Conservation (phyloP, 2,329 filamentous ascomycete genomes). For the Phoma sp. region DNA sequence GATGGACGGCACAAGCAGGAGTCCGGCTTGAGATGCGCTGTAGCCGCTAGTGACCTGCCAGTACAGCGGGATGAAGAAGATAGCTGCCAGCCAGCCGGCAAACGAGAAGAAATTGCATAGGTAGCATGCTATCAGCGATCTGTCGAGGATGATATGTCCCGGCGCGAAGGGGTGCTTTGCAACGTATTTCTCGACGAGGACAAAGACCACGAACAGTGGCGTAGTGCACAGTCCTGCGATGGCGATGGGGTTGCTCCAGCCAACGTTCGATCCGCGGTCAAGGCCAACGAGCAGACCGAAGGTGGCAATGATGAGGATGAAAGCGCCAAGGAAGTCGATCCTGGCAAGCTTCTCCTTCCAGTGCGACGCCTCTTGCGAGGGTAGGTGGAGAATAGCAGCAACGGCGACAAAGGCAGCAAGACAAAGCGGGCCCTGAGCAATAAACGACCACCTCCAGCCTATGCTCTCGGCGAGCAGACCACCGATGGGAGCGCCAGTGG, state of each 20-base stretch:
- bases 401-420: slow-evolving; percentile 70
- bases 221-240: slow-evolving; percentile 64
- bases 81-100: slow-evolving; percentile 62
- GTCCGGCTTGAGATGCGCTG: slow-evolving; percentile 67
- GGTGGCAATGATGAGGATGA: slow-evolving; percentile 69
- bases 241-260: slow-evolving; percentile 68
- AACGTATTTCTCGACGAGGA: slow-evolving; percentile 71
- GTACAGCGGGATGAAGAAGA: slow-evolving; percentile 80
- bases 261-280: slow-evolving; percentile 74
- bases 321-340: slow-evolving; percentile 76
- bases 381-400: slow-evolving; percentile 66
- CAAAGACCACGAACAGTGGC: slow-evolving; percentile 69
- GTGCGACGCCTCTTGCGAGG: slow-evolving; percentile 62
- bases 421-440: slow-evolving; percentile 73
- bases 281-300: slow-evolving; percentile 71
- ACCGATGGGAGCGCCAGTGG: slow-evolving; percentile 71
- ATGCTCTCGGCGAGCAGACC: slow-evolving; percentile 75
- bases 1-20: slow-evolving; percentile 72
- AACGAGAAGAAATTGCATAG: slow-evolving; percentile 75
- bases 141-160: slow-evolving; percentile 73
- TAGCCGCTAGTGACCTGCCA: slow-evolving; percentile 75
- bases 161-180: slow-evolving; percentile 77
- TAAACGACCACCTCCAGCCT: slow-evolving; percentile 80
- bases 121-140: slow-evolving; percentile 70
- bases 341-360: slow-evolving; percentile 70